A percentile compares a stretch with the other conserved stretches of the same genome.
Conservation (phyloP, 2,329 filamentous ascomycete genomes). For the Pseudovirgaria hyperparasitica region DNA sequence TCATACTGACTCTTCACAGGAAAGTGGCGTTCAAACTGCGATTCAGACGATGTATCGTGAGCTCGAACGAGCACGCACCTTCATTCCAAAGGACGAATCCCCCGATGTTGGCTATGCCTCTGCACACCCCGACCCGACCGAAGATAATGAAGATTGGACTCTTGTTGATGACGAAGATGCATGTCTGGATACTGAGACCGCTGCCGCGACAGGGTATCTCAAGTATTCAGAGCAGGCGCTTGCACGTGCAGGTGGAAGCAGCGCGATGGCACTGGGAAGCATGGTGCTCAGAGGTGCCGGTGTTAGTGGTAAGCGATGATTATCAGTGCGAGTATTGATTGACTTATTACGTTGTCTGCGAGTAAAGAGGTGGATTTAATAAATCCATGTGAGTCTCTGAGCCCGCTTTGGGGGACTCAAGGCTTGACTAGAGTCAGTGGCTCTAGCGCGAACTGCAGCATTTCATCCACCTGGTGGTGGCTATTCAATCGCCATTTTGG, state of each 20-base stretch:
- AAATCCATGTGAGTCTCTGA: too few species aligned
- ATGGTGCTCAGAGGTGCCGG: constrained; percentile 17
- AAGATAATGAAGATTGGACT: constrained; percentile 78
- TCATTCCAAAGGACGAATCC: constrained; percentile 52
- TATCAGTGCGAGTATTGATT: too few species aligned
- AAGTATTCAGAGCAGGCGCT: constrained; percentile 9
- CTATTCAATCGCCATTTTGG: too few species aligned
- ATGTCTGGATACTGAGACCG: constrained; percentile 12
- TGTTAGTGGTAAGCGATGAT: too few species aligned
- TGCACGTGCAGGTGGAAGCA: constrained; percentile 11
- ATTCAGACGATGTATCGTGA: constrained; percentile 92
- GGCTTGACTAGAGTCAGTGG: too few species aligned
- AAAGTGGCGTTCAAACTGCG: constrained; percentile 79
- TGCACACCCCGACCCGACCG: constrained; percentile 26
- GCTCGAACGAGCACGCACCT: constrained; percentile 76
- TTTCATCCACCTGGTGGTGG: too few species aligned
- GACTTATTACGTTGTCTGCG: too few species aligned
- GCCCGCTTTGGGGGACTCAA: too few species aligned
- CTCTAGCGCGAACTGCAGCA: too few species aligned
- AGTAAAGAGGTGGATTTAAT: too few species aligned
- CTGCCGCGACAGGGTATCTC: constrained; percentile 11
- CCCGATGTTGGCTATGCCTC: constrained; percentile 9
- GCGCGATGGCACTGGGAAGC: constrained; percentile 16
- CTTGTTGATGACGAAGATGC: constrained; percentile 57
- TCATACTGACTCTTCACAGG: constrained; percentile 40